phyloP scores from a whole-genome alignment of 179 eudicot genomes.

The Beta macrorhiza region DNA sequence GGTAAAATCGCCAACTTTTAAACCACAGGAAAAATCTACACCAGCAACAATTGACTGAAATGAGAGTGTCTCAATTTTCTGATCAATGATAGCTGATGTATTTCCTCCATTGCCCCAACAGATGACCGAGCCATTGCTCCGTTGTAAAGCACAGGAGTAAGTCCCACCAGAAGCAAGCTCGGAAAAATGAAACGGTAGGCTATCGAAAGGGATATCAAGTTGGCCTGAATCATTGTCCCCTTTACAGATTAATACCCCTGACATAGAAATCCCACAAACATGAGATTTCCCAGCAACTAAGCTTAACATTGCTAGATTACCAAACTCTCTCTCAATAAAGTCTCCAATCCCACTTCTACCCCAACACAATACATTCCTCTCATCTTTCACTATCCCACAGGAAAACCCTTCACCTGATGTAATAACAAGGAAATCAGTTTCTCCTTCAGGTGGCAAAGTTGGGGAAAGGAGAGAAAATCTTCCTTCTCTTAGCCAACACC shows the following conservation, averaged over 20 bases:
- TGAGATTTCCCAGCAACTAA: conserved; percentile 51
- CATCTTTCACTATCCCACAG: conserved; percentile 44
- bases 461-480: conserved; percentile 4
- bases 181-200: conserved; percentile 35
- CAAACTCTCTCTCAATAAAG: conserved; percentile 42
- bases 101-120: conserved; percentile 54
- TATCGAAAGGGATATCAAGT: conserved; percentile 36
- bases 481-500: conserved; percentile 40
- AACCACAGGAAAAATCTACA: conserved; percentile 50
- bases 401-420: conserved; percentile 55
- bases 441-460: conserved; percentile 25
- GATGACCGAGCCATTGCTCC: conserved; percentile 40
- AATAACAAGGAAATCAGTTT: conserved; percentile 26
- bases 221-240: conserved; percentile 46
- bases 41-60: conserved; percentile 50
- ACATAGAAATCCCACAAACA: conserved; percentile 50
- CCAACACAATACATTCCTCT: conserved; percentile 46
- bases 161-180: conserved; percentile 44
- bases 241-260: conserved; percentile 47
- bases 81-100: conserved; percentile 15
- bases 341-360: conserved; percentile 47
- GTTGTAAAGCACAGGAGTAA: conserved; percentile 46
- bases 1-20: conserved; percentile 35
- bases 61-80: conserved; percentile 25
- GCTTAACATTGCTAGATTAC: conserved; percentile 39